Evolutionary conservation across 163 green algal genomes (phyloP).

Genomic region (Prototheca stagnorum): DNA sequence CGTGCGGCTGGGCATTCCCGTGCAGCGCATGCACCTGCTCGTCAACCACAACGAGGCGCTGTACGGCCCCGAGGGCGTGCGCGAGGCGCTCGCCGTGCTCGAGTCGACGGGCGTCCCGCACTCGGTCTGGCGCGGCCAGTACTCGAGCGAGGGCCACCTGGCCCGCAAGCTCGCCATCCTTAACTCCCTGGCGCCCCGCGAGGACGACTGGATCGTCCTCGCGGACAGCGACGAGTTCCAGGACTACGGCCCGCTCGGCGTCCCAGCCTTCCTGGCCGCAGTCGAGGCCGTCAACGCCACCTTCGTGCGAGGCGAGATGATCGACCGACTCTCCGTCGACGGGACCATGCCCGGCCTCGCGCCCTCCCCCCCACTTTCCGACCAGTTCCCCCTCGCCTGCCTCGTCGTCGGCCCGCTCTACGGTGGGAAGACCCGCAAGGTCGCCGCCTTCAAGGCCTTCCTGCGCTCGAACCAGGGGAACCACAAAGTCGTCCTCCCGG

Average conservation of each 20-base stretch:
- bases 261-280: conserved; percentile 1
- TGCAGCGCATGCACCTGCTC: conserved; percentile 7
- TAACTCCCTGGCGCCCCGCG: conserved; percentile 1
- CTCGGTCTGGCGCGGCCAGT: conserved; percentile 6
- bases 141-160: conserved; percentile 4
- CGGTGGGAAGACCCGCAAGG: conserved; percentile 5
- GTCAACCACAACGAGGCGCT: conserved; percentile 9
- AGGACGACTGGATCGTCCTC: conserved; percentile 11
- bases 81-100: background rate
- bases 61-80: conserved; percentile 1
- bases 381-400: conserved; percentile 15
- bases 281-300: background rate
- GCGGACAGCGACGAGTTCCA: conserved; percentile 16
- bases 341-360: conserved; percentile 1
- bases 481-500: background rate
- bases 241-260: conserved; percentile 5
- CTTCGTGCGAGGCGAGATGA: conserved; percentile 4
- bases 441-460: conserved; percentile 11
- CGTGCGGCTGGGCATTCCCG: background rate
- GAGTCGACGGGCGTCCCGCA: background rate
- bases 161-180: conserved; percentile 8
- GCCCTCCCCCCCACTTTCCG: background rate
- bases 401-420: conserved; percentile 8
- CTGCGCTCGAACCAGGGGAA: background rate
- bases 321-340: conserved; percentile 5